A percentile compares a stretch with the other conserved stretches of the same genome.
Conservation (phyloP, 1,284 basidiomycete genomes). For the Boletus austroedulis region DNA sequence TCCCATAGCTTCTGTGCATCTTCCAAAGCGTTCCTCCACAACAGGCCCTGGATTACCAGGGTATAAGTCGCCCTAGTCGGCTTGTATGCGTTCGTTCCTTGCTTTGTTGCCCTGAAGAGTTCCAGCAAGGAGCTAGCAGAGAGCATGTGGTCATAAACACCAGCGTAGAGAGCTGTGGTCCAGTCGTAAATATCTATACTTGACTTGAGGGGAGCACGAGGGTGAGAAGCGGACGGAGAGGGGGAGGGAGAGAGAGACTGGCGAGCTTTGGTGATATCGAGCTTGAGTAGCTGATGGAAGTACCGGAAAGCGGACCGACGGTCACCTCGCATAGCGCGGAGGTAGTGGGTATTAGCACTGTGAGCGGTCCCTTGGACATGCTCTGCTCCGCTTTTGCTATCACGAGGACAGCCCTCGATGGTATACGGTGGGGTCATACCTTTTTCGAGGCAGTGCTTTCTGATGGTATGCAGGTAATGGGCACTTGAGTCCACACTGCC, state of each 20-base stretch:
- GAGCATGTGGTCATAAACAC: constrained; percentile 31
- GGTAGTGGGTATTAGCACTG: constrained; percentile 37
- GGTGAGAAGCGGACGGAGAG: background rate
- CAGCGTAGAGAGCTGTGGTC: constrained; percentile 37
- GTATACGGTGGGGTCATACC: constrained; percentile 27
- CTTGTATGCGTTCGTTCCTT: constrained; percentile 27
- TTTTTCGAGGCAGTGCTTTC: constrained; percentile 22
- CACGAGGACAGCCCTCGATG: constrained; percentile 1
- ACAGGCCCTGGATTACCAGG: constrained; percentile 52
- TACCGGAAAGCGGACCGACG: constrained; percentile 48
- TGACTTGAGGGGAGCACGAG: constrained; percentile 14
- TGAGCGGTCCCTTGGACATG: constrained; percentile 29
- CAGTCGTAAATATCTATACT: constrained; percentile 35
- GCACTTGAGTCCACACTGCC: constrained; percentile 43
- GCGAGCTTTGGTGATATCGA: constrained; percentile 18
- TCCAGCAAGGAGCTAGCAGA: constrained; percentile 37
- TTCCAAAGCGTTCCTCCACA: constrained; percentile 33
- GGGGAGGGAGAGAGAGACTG: background rate
- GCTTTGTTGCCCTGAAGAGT: constrained; percentile 37
- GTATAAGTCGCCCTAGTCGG: constrained; percentile 47
- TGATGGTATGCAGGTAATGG: constrained; percentile 42
- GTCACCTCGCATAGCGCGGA: constrained; percentile 36
- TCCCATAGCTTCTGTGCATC: constrained; percentile 48
- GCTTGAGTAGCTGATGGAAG: constrained; percentile 36
- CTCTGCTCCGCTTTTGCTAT: background rate